Percentiles rank a stretch among this genome's conserved stretches.
phyloP scores from a whole-genome alignment of 805 yeast species.

The Teunomyces funiuensis region DNA sequence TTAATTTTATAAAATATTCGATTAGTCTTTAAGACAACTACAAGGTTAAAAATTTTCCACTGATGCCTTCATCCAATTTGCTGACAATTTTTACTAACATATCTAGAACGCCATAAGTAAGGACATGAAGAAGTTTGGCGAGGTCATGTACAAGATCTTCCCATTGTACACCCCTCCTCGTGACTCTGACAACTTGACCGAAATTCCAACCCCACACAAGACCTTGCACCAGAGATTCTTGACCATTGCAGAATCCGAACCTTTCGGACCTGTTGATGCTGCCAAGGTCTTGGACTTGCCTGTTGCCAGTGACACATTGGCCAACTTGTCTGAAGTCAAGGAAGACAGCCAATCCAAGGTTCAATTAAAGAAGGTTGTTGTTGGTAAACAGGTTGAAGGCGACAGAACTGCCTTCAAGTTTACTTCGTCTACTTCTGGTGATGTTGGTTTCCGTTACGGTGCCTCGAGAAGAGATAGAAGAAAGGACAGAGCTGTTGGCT shows the following conservation, averaged over 20 bases:
- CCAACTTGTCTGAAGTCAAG: constrained; percentile 63
- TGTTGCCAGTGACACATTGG: constrained; percentile 81
- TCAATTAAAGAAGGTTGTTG: constrained; percentile 31
- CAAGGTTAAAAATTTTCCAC: constrained; percentile 50
- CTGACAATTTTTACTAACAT: constrained; percentile 11
- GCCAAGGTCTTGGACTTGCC: constrained; percentile 79
- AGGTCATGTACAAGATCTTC: constrained; percentile 73
- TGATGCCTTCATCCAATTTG: constrained; percentile 13
- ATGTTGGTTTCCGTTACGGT: constrained; percentile 91
- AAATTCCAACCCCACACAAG: constrained; percentile 86
- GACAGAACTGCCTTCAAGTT: constrained; percentile 75
- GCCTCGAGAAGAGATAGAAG: constrained; percentile 84
- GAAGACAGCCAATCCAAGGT: constrained; percentile 39
- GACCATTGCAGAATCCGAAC: constrained; percentile 90
- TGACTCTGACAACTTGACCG: constrained; percentile 77
- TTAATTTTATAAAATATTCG: constrained; percentile 40
- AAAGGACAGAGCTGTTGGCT: constrained; percentile 76
- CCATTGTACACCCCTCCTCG: constrained; percentile 56
- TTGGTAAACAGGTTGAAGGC: constrained; percentile 63
- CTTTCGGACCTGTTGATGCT: constrained; percentile 95
- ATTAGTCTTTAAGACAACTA: constrained; percentile 77
- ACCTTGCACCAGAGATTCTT: constrained; percentile 79
- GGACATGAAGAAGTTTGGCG: constrained; percentile 60
- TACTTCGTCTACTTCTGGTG: constrained; percentile 74
- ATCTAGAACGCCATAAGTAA: constrained; percentile 16